Base-by-base conservation (phyloP, 331 rosid species). In the Stylosanthes scabra region DNA sequence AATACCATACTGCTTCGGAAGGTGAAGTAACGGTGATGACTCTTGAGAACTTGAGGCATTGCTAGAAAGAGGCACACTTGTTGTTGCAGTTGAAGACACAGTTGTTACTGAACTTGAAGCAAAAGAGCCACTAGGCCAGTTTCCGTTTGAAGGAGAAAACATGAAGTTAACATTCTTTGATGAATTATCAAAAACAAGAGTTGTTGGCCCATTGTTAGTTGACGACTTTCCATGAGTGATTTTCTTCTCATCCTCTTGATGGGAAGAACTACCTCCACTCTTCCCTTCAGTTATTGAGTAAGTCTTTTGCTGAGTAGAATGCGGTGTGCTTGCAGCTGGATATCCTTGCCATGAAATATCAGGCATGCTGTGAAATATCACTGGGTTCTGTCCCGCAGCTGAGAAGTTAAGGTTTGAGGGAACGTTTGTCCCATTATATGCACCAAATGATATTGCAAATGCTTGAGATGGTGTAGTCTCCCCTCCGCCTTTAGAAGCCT, bases 181-280 rank as follows among this genome's bases (percentile, higher is more conserved):
- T 14, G 96, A 72, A 72, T 86, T 86, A 78, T 88, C 89, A 9
- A 90, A 90, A 74, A 81, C 90, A 70, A 86, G 90, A 73, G 90
- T 81, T 70, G 87, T 77, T 79, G 87, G 91, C 60, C 79, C 88
- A 12, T 62, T 62, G 63, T 66, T 66, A 60, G 74, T 70, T 66
- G 81, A 78, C 63, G 84, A 69, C 79, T 87, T 86, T 37, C 76
- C 83, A 67, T 89, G 77, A 72, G 47, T 64, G 61, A 70, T 75
- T 79, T 86, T 89, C 74, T 68, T 81, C 40, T 80, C 84, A 59
- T 77, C 91, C 52, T 77, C 89, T 52, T 76, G 65, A 62, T 60
- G 70, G 12, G 80, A 73, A 28, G 88, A 67, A 78, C 60, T 69
- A 2, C 84, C 78, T 58, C 87, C 87, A 11, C 47, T 83, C 77